Conservation (phyloP, 495 filamentous ascomycete species). For the Venustampulla echinocandica region DNA sequence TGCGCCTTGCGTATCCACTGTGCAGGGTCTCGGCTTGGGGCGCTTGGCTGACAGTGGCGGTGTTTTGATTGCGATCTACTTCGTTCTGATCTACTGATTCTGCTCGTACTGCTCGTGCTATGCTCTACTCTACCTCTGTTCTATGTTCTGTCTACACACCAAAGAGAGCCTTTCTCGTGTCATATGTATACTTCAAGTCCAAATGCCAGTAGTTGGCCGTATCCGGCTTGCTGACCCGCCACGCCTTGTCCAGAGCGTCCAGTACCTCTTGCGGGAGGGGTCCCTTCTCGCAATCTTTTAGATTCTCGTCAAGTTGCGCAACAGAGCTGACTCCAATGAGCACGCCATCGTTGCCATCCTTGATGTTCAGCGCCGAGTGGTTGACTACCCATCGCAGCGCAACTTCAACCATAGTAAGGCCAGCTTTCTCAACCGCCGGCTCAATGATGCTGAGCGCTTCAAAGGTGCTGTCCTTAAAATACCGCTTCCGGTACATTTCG, state of each 20-base stretch:
- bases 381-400: conserved; percentile 76
- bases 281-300: conserved; percentile 73
- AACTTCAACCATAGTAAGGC: conserved; percentile 70
- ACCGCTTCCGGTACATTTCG: conserved; percentile 63
- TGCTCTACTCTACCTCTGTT: too few relatives aligned
- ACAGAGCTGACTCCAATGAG: conserved; percentile 72
- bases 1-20: too few relatives aligned
- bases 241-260: conserved; percentile 69
- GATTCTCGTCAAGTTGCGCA: conserved; percentile 65
- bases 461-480: conserved; percentile 74
- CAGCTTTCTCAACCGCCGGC: conserved; percentile 62
- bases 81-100: too few relatives aligned
- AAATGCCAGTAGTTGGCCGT: conserved; percentile 68
- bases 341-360: conserved; percentile 68
- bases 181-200: conserved; percentile 60
- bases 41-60: too few relatives aligned
- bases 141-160: conserved; percentile 9
- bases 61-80: too few relatives aligned
- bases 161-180: conserved; percentile 61
- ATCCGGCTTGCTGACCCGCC: conserved; percentile 56
- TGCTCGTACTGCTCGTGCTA: too few relatives aligned
- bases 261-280: conserved; percentile 81
- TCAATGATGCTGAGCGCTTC: conserved; percentile 67
- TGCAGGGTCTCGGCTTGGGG: too few relatives aligned
- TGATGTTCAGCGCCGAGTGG: conserved; percentile 71